Conservation (phyloP, 176 grass and related monocot species). For the Hyparrhenia diplandra region DNA sequence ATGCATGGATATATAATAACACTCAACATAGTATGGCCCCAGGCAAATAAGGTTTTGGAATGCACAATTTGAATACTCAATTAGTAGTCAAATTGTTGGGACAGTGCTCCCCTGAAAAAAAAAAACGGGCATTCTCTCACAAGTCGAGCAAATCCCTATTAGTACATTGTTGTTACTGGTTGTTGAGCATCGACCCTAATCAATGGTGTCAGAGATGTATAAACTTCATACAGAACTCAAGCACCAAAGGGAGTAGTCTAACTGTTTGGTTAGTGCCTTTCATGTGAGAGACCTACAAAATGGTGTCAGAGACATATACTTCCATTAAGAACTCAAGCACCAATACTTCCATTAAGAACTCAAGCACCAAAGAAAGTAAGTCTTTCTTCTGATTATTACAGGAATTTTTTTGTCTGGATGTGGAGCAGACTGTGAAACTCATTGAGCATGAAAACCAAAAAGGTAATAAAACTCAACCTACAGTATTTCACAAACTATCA, state of each 20-base stretch:
- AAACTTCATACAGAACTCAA: background rate
- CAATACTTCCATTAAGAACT: too few relatives aligned
- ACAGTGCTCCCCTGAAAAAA: background rate
- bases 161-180: background rate
- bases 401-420: background rate
- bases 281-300: background rate
- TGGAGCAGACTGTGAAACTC: background rate
- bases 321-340: too few relatives aligned
- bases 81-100: background rate
- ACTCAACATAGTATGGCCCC: background rate
- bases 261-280: background rate
- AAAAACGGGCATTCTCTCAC: too few relatives aligned
- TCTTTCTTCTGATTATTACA: background rate
- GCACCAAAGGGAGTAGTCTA: background rate
- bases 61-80: background rate
- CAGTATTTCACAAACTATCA: background rate
- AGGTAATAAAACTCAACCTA: background rate
- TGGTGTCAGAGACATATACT: background rate
- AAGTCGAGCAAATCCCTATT: background rate
- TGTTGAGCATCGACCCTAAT: background rate
- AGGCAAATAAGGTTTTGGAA: background rate
- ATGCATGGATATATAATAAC: background rate
- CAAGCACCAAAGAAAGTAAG: background rate
- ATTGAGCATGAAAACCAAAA: background rate
- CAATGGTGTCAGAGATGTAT: background rate